Evolutionary conservation across 1,284 basidiomycete species (phyloP), one percentile per base, ranked within the genome.

Genomic region (Ceratobasidium sp.): DNA sequence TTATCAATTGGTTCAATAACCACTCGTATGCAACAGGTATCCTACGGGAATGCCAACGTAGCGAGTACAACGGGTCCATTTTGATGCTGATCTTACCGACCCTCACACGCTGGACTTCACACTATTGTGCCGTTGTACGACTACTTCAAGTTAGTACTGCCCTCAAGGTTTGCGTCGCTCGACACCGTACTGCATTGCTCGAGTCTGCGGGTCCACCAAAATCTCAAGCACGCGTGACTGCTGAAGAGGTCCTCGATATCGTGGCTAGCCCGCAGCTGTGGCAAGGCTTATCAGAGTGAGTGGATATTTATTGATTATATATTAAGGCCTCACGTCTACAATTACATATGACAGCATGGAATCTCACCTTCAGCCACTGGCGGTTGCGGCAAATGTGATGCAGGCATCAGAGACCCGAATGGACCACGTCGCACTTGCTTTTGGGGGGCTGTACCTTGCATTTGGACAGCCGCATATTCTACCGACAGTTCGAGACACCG

Each of bases 291-390:
- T n/a, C n/a, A n/a, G n/a, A n/a, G 27, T n/a, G 1, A 23, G 27
- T 4, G 54, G 20, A 57, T 57, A 57, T n/a, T 57, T 2, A 57
- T 48, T 2, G 54, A 10, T 20, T 10, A 57, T 57, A 35, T 75
- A 46, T 27, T 27, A 46, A 86, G 84, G 41, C 81, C 85, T 23
- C 81, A 80, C 27, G 68, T 23, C 8, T 82, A n/a, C n/a, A n/a
- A n/a, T n/a, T n/a, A n/a, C n/a, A n/a, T n/a, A n/a, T n/a, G n/a
- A n/a, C n/a, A n/a, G n/a, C n/a, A n/a, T n/a, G n/a, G n/a, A n/a
- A n/a, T n/a, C n/a, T n/a, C n/a, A 86, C 77, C 83, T 87, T 35
- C 80, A 83, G 48, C 87, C 86, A 5, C 82, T 88, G n/a, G 86
- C 86, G 1, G 82, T 85, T 70, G 85, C 87, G 10, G 81, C 84